Percentiles rank a stretch among this genome's conserved stretches.
These are phyloP conservation scores for Phytophthora lateralis DNA, from an alignment of 352 stramenopile species.

Conservation along the genomic window DNA sequence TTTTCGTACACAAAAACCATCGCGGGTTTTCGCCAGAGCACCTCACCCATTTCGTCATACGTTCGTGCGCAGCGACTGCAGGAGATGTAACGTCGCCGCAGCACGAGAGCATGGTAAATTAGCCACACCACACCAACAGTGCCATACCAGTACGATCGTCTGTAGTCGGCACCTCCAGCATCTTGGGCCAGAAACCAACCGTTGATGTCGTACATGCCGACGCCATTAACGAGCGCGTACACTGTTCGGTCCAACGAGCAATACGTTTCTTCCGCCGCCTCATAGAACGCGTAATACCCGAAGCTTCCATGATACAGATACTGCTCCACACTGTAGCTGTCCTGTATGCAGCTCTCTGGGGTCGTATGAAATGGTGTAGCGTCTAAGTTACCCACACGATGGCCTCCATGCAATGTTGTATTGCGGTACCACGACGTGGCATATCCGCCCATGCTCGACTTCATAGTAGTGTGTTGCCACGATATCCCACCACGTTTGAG, in stretches of 20 bases:
- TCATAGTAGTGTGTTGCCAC: constrained; percentile 19
- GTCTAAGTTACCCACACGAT: constrained; percentile 5
- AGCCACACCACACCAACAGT: too few relatives aligned
- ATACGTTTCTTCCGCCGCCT: constrained; percentile 18
- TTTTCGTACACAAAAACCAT: too few relatives aligned
- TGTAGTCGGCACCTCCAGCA: too few relatives aligned
- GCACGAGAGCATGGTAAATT: too few relatives aligned
- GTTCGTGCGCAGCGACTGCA: too few relatives aligned
- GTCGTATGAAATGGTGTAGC: constrained; percentile 1
- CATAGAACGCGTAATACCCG: constrained; percentile 23
- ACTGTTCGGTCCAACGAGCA: constrained; percentile 15
- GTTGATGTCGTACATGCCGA: constrained; percentile 20
- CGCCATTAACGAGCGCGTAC: constrained; percentile 10
- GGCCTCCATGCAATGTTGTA: constrained; percentile 20
- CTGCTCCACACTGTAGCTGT: constrained; percentile 14
- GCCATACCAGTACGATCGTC: too few relatives aligned
- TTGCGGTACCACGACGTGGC: constrained; percentile 19
- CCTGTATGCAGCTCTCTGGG: constrained; percentile 1
- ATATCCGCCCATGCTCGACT: constrained; percentile 4
- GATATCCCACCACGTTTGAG: constrained; percentile 28
- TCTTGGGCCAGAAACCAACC: constrained; percentile 2
- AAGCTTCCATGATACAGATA: constrained; percentile 21
- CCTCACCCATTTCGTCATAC: too few relatives aligned
- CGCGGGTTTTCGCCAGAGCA: too few relatives aligned
- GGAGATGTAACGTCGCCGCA: too few relatives aligned